phyloP scores from a whole-genome alignment of 2,329 filamentous ascomycete genomes.

The Beauveria varroae region DNA sequence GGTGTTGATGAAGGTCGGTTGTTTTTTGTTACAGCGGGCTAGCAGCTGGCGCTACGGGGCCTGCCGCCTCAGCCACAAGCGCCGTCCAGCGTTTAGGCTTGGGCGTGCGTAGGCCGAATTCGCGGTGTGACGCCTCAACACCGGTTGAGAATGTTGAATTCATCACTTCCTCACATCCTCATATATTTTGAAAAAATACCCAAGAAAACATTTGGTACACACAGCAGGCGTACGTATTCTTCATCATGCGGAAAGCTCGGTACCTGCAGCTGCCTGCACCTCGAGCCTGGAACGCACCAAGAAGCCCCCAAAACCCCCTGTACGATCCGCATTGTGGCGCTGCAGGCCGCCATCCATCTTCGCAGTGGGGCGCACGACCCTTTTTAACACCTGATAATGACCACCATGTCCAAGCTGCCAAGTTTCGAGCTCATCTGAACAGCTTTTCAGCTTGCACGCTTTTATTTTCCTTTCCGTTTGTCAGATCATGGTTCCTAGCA shows the following conservation, averaged over 20 bases:
- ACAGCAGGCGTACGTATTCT: too few species aligned
- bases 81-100: not conserved
- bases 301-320: too few species aligned
- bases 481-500: not conserved
- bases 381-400: constrained; percentile 11
- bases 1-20: not conserved
- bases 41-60: too few species aligned
- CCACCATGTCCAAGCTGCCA: not conserved
- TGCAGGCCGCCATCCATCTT: not conserved
- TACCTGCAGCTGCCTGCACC: too few species aligned
- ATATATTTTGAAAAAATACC: too few species aligned
- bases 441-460: not conserved
- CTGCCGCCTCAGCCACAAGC: not conserved
- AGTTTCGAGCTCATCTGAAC: constrained; percentile 2
- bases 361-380: constrained; percentile 5
- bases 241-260: too few species aligned
- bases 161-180: too few species aligned
- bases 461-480: not conserved
- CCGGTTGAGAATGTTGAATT: too few species aligned
- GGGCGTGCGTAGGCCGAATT: too few species aligned
- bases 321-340: not conserved
- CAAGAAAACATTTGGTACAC: too few species aligned
- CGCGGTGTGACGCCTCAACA: too few species aligned
- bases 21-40: not conserved
- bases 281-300: too few species aligned